Base-by-base conservation (phyloP, 139 green algal genomes). In the Chlorella sorokiniana region DNA sequence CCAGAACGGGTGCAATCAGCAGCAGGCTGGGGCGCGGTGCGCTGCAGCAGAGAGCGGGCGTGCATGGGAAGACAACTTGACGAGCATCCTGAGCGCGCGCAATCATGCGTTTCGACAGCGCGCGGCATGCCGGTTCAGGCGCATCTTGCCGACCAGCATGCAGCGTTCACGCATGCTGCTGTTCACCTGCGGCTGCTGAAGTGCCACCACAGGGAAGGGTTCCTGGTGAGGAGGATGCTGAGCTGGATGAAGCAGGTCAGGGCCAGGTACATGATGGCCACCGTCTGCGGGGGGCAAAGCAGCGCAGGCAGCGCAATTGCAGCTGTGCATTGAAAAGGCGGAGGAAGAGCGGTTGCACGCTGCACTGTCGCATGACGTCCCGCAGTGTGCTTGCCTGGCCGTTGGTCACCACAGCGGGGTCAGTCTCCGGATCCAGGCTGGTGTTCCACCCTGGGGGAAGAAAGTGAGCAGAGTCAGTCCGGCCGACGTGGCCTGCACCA, bases 171-270 rank as follows among this genome's bases (percentile, higher is more conserved):
- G n/a, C n/a, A n/a, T n/a, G n/a, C n/a, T n/a, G n/a, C n/a, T n/a
- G n/a, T n/a, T 11, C 52, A 79, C 74, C 74, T 78, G 23, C 73
- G 79, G 25, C 62, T 37, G 37, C 38, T 61, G 78, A 86, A 87
- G 54, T 54, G 52, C 79, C 82, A 89, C 77, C 78, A 89, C 73
- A 91, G 84, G 69, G 37, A 73, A 35, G 79, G 82, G 75, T 88
- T 91, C 74, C 87, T 82, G 0, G 81, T 88, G 40, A 62, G 40
- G 10, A 91, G 65, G 61, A 91, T 83, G 84, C 78, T 84, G 33
- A 91, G 87, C 84, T 91, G 87, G 54, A 89, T 85, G 45, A 86
- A 62, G 37, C 54, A 59, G 29, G 62, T 81, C 35, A 91, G 54
- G 25, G 22, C 44, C 56, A 89, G 18, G 79, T 85, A 91, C 64